phyloP scores from a whole-genome alignment of 257 asterid species.

The Solanum sejunctum region DNA sequence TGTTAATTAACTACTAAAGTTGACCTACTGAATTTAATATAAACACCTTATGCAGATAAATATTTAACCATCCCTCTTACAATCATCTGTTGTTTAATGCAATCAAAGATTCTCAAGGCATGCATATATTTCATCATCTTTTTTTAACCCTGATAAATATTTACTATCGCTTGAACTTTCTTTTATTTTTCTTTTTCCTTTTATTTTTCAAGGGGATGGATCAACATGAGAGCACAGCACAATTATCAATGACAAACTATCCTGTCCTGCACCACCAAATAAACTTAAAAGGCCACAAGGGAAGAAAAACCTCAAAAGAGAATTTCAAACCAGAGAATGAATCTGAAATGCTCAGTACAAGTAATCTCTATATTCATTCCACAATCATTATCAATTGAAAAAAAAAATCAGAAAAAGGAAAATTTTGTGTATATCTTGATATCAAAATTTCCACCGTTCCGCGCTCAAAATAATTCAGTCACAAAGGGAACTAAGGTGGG shows the following conservation, averaged over 20 bases:
- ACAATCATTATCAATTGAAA: not conserved
- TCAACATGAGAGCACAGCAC: not conserved
- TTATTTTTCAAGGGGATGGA: not conserved
- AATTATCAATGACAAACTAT: not conserved
- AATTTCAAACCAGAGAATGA: not conserved
- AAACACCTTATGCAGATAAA: not conserved
- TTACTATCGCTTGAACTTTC: not conserved
- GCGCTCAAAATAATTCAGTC: not conserved
- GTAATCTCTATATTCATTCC: not conserved
- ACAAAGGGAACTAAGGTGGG: not conserved
- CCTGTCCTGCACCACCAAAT: not conserved
- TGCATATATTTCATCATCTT: not conserved
- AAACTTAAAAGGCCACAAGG: not conserved
- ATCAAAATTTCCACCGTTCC: constrained; percentile 22
- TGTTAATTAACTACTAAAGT: not conserved
- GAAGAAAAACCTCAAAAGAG: not conserved
- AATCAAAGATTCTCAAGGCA: not conserved
- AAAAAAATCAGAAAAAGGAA: not conserved
- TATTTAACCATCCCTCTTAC: not conserved
- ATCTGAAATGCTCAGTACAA: not conserved
- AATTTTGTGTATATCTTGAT: not conserved
- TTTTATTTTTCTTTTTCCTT: not conserved
- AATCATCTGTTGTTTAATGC: not conserved
- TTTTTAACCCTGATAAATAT: not conserved
- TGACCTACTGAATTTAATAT: not conserved